A percentile compares a stretch with the other conserved stretches of the same genome.
Evolutionary conservation across 2,329 filamentous ascomycete genomes (phyloP).

Genomic region (Sclerotinia sclerotiorum): DNA sequence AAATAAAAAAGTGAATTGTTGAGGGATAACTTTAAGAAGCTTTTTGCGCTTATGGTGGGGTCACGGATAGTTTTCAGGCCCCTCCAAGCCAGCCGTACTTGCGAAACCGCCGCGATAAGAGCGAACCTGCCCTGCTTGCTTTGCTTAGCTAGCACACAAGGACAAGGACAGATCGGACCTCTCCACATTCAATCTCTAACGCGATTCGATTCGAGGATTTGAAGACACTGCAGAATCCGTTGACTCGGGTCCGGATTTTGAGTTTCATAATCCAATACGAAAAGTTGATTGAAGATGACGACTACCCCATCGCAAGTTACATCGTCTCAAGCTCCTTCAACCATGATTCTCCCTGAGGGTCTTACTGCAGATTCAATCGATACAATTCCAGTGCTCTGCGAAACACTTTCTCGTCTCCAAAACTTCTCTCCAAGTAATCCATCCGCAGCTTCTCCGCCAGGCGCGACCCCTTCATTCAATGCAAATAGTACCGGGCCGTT

Average conservation of each 20-base stretch:
- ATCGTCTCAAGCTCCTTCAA: conserved; percentile 41
- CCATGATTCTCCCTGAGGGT: conserved; percentile 51
- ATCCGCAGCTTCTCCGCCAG: conserved; percentile 36
- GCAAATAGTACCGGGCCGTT: conserved; percentile 36
- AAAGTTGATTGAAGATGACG: conserved; percentile 29
- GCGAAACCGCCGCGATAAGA: conserved; percentile 27
- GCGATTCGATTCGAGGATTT: not conserved
- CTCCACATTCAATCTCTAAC: conserved; percentile 19
- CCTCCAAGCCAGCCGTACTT: conserved; percentile 26
- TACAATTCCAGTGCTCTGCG: conserved; percentile 76
- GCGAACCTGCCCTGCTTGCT: conserved; percentile 17
- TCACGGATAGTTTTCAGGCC: conserved; percentile 27
- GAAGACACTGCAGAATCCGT: not conserved
- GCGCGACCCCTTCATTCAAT: conserved; percentile 42
- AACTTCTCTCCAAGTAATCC: conserved; percentile 44
- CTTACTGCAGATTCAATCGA: conserved; percentile 83
- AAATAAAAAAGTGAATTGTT: conserved; percentile 12
- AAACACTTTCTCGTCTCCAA: conserved; percentile 73
- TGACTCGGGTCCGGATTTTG: conserved; percentile 9
- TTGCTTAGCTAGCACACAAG: conserved; percentile 12
- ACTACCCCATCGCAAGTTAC: conserved; percentile 28
- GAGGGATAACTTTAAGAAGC: conserved; percentile 21
- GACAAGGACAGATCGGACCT: not conserved
- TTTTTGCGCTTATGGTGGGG: conserved; percentile 18
- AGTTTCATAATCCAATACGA: conserved; percentile 16